phyloP scores from a whole-genome alignment of 2,329 filamentous ascomycete species.

The Chaetomiaceae sp. region DNA sequence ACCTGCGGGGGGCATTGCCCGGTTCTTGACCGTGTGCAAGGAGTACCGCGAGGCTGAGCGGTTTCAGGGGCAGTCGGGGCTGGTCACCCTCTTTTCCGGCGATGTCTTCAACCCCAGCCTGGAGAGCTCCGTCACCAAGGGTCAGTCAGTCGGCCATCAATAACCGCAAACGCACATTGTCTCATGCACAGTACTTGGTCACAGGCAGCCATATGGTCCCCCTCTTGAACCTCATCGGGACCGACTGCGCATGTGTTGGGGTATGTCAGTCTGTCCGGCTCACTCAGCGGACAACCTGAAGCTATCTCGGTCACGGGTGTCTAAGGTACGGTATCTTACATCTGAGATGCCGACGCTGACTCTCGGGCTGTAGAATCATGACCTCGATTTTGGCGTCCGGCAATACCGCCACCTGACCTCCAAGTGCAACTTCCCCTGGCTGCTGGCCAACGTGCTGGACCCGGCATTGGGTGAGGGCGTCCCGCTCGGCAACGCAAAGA shows the following conservation, averaged over 20 bases:
- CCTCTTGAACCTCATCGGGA: conserved; percentile 71
- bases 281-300: too few species aligned
- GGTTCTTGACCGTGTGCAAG: conserved; percentile 74
- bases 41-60: conserved; percentile 62
- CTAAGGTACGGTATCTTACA: too few species aligned
- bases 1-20: conserved; percentile 73
- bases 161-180: neutral
- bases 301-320: too few species aligned
- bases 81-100: conserved; percentile 81
- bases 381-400: conserved; percentile 83
- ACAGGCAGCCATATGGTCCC: conserved; percentile 79
- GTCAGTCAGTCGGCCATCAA: conserved; percentile 38
- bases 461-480: conserved; percentile 70
- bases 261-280: conserved; percentile 43
- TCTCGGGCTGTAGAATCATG: conserved; percentile 66
- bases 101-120: conserved; percentile 90
- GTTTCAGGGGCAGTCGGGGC: conserved; percentile 58
- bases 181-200: neutral
- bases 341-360: too few species aligned
- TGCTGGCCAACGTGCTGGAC: conserved; percentile 83
- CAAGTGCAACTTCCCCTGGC: conserved; percentile 82
- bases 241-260: conserved; percentile 75
- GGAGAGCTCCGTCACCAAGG: conserved; percentile 86
- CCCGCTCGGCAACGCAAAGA: conserved; percentile 69
- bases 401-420: conserved; percentile 70